Conservation (phyloP, 2,329 filamentous ascomycete species). For the Phialophora chinensis region DNA sequence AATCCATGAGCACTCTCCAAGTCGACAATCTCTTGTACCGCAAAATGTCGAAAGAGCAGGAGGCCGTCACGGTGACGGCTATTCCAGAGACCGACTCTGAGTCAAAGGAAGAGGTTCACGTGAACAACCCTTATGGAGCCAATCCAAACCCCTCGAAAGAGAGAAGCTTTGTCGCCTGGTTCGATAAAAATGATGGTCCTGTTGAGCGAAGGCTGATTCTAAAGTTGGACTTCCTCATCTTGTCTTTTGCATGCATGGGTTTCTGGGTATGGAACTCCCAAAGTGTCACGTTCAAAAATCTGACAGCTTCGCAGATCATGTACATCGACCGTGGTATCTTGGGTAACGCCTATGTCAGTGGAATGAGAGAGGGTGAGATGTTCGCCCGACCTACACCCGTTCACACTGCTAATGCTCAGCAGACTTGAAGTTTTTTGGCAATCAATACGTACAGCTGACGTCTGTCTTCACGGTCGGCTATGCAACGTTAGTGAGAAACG, state of each 20-base stretch:
- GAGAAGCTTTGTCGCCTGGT: constrained; percentile 6
- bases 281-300: background rate
- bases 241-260: constrained; percentile 53
- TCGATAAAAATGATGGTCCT: constrained; percentile 9
- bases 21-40: no score
- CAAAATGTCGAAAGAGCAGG: no score
- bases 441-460: constrained; percentile 42
- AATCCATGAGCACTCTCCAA: no score
- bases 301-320: constrained; percentile 6
- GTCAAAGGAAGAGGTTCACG: no score
- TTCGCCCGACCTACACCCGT: background rate
- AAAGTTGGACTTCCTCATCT: constrained; percentile 59
- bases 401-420: background rate
- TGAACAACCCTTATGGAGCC: no score
- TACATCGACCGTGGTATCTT: constrained; percentile 55
- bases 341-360: constrained; percentile 52
- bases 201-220: constrained; percentile 51
- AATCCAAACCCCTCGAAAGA: background rate
- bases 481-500: constrained; percentile 12
- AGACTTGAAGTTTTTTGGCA: constrained; percentile 41
- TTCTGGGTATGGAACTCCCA: constrained; percentile 38
- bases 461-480: constrained; percentile 32
- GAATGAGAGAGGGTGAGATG: constrained; percentile 43
- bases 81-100: no score
- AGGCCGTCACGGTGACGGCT: no score